Conservation (phyloP, 1,139 yeast species). For the Geotrichum australiense region DNA sequence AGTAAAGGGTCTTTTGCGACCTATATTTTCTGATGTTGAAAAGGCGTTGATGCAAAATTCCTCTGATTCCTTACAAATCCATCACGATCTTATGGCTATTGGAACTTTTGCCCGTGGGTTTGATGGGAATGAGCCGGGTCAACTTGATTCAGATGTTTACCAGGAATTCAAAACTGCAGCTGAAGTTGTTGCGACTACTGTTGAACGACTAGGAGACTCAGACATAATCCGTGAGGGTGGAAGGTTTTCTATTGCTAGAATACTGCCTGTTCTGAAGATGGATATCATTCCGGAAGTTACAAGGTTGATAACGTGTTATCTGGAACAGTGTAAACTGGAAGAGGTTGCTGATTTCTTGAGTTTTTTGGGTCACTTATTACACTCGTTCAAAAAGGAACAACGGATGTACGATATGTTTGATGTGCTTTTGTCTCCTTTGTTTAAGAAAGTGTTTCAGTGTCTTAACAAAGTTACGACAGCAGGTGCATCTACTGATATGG, state of each 20-base stretch:
- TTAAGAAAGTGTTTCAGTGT: conserved; percentile 55
- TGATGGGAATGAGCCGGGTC: conserved; percentile 35
- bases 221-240: conserved; percentile 78
- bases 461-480: conserved; percentile 39
- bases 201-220: conserved; percentile 62
- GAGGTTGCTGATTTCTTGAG: conserved; percentile 79
- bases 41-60: conserved; percentile 36
- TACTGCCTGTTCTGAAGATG: conserved; percentile 66
- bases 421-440: conserved; percentile 64
- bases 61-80: conserved; percentile 59
- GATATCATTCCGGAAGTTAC: conserved; percentile 53
- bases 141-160: conserved; percentile 30
- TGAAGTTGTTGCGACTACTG: conserved; percentile 74
- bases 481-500: conserved; percentile 40
- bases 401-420: conserved; percentile 68
- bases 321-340: conserved; percentile 54
- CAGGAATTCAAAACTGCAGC: conserved; percentile 64
- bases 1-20: conserved; percentile 51
- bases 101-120: conserved; percentile 88
- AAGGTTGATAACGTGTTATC: conserved; percentile 64
- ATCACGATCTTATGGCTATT: conserved; percentile 79
- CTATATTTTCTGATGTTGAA: conserved; percentile 73
- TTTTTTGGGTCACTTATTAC: conserved; percentile 83
- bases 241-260: conserved; percentile 78
- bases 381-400: conserved; percentile 60